A percentile compares a stretch with the other conserved stretches of the same genome.
phyloP scores from a whole-genome alignment of 805 yeast genomes.

The Debaryomyces maramus region DNA sequence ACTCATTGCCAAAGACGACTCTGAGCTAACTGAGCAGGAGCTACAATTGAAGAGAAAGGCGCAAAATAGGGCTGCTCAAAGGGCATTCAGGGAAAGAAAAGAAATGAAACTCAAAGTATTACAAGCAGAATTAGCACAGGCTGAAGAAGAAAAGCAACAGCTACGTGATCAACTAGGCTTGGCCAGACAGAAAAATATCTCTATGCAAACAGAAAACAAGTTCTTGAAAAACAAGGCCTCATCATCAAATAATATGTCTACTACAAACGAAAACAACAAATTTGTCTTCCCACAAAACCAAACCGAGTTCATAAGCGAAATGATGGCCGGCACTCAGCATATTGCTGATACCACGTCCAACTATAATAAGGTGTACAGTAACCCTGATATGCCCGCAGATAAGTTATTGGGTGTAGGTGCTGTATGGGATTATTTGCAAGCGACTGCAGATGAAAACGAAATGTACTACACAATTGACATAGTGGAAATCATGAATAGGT shows the following conservation, averaged over 20 bases:
- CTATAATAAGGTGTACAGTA: conserved; percentile 35
- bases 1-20: conserved; percentile 37
- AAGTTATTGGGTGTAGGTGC: conserved; percentile 71
- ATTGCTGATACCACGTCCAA: conserved; percentile 19
- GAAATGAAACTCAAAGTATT: conserved; percentile 70
- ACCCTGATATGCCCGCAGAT: conserved; percentile 39
- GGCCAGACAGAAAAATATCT: conserved; percentile 53
- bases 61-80: conserved; percentile 83
- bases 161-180: conserved; percentile 50
- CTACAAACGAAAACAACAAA: conserved; percentile 9
- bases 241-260: conserved; percentile 1
- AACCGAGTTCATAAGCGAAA: conserved; percentile 31
- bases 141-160: conserved; percentile 54
- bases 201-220: conserved; percentile 64
- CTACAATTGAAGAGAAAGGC: conserved; percentile 62
- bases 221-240: conserved; percentile 34
- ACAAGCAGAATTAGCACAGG: conserved; percentile 54
- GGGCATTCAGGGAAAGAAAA: conserved; percentile 82
- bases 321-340: conserved; percentile 27
- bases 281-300: conserved; percentile 38
- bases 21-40: conserved; percentile 40
- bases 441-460: conserved; percentile 47
- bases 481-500: conserved; percentile 52
- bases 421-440: conserved; percentile 74
- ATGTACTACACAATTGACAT: conserved; percentile 53